Evolutionary conservation across 345 rosid species (phyloP).

Genomic region (Microthlaspi erraticum): DNA sequence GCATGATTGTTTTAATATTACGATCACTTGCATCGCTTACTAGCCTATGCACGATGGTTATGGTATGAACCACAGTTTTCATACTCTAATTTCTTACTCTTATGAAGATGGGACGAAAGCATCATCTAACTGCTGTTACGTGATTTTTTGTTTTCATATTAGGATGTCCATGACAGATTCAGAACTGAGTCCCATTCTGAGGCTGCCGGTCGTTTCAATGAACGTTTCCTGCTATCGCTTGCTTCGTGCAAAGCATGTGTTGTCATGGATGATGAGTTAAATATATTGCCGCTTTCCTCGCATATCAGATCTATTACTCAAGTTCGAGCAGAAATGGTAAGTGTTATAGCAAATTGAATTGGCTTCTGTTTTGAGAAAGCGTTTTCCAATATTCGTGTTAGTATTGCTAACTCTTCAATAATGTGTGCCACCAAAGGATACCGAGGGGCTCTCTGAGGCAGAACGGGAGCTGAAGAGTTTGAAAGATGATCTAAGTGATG

Average conservation of each 20-base stretch:
- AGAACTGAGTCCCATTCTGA: constrained; percentile 94
- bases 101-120: neutral
- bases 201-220: constrained; percentile 89
- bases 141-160: constrained; percentile 39
- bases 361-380: constrained; percentile 7
- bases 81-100: neutral
- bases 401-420: neutral
- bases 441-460: constrained; percentile 89
- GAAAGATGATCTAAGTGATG: constrained; percentile 85
- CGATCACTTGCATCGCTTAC: constrained; percentile 86
- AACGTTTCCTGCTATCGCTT: constrained; percentile 83
- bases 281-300: constrained; percentile 90
- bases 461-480: constrained; percentile 78
- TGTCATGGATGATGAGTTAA: constrained; percentile 95
- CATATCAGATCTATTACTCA: constrained; percentile 78
- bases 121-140: neutral
- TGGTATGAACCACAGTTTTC: constrained; percentile 59
- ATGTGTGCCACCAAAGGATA: constrained; percentile 56
- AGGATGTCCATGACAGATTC: constrained; percentile 98
- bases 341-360: constrained; percentile 1
- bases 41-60: constrained; percentile 91
- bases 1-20: constrained; percentile 75
- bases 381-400: neutral
- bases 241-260: constrained; percentile 94
- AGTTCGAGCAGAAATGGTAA: constrained; percentile 70